phyloP scores from a whole-genome alignment of 176 grass and related monocot genomes.

The Musa beccarii region DNA sequence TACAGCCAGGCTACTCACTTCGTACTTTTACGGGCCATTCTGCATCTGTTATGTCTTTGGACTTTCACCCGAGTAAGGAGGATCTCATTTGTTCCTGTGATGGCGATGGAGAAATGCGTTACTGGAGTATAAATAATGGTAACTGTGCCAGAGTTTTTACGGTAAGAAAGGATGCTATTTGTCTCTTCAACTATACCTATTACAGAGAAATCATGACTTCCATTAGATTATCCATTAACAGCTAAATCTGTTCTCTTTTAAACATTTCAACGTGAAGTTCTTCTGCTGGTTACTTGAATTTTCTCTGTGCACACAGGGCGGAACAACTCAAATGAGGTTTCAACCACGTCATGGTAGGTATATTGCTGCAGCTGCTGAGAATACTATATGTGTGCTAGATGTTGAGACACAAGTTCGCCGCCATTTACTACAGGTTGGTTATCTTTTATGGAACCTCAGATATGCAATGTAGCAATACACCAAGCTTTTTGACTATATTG shows the following conservation, averaged over 20 bases:
- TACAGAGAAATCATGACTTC: background rate
- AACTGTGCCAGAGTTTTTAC: slow-evolving; percentile 25
- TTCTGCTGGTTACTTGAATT: background rate
- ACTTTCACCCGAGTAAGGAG: slow-evolving; percentile 42
- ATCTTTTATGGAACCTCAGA: background rate
- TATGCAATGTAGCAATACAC: background rate
- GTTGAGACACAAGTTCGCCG: slow-evolving; percentile 20
- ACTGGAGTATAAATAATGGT: slow-evolving; percentile 30
- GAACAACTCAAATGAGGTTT: slow-evolving; percentile 29
- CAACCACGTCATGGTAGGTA: slow-evolving; percentile 24
- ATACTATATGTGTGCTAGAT: slow-evolving; percentile 14
- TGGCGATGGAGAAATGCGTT: slow-evolving; percentile 43
- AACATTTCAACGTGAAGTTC: background rate
- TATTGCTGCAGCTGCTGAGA: slow-evolving; percentile 23
- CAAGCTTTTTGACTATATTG: background rate
- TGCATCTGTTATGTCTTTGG: slow-evolving; percentile 40
- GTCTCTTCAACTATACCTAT: too few relatives aligned
- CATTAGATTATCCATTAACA: background rate
- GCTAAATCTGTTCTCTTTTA: background rate
- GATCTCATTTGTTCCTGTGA: slow-evolving; percentile 49
- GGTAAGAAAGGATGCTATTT: slow-evolving; percentile 4
- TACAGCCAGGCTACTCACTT: slow-evolving; percentile 29
- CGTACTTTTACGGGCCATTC: slow-evolving; percentile 41
- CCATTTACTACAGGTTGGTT: slow-evolving; percentile 17
- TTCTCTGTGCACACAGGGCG: background rate